A percentile compares a stretch with the other conserved stretches of the same genome.
Evolutionary conservation across 805 yeast species (phyloP).

Genomic region (Priceomyces castillae): DNA sequence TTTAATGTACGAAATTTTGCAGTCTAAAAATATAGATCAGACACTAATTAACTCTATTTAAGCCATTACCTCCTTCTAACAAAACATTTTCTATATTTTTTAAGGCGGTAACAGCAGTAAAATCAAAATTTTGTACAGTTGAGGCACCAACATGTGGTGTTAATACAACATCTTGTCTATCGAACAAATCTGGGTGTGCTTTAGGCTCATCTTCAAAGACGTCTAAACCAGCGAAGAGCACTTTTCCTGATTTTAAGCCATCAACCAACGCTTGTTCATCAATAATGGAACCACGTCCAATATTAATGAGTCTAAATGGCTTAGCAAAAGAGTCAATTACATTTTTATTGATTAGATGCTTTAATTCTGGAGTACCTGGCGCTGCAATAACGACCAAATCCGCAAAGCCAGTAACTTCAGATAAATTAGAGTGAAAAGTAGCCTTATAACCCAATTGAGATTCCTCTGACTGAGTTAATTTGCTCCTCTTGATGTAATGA

Average conservation of each 20-base stretch:
- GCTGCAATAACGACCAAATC: constrained; percentile 66
- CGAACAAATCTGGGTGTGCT: constrained; percentile 47
- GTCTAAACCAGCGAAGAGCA: constrained; percentile 68
- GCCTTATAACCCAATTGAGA: constrained; percentile 43
- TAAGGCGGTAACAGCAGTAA: constrained; percentile 52
- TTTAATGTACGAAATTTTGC: not conserved
- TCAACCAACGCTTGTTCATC: constrained; percentile 63
- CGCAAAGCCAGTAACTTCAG: constrained; percentile 34
- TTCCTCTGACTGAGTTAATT: constrained; percentile 33
- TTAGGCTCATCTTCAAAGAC: constrained; percentile 66
- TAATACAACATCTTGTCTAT: constrained; percentile 60
- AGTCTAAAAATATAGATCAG: not conserved
- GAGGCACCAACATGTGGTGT: constrained; percentile 76
- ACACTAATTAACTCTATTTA: constrained; percentile 27
- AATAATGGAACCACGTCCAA: constrained; percentile 71
- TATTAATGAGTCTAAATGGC: constrained; percentile 64
- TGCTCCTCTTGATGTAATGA: constrained; percentile 56
- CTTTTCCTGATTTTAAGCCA: constrained; percentile 58
- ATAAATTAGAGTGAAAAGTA: constrained; percentile 35
- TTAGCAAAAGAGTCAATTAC: constrained; percentile 47
- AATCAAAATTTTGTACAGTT: constrained; percentile 53
- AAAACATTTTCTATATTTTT: constrained; percentile 51
- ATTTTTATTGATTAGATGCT: constrained; percentile 49
- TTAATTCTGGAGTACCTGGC: constrained; percentile 62
- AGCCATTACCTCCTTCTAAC: constrained; percentile 37